phyloP scores from a whole-genome alignment of 805 yeast genomes.

The Pichia insulana region DNA sequence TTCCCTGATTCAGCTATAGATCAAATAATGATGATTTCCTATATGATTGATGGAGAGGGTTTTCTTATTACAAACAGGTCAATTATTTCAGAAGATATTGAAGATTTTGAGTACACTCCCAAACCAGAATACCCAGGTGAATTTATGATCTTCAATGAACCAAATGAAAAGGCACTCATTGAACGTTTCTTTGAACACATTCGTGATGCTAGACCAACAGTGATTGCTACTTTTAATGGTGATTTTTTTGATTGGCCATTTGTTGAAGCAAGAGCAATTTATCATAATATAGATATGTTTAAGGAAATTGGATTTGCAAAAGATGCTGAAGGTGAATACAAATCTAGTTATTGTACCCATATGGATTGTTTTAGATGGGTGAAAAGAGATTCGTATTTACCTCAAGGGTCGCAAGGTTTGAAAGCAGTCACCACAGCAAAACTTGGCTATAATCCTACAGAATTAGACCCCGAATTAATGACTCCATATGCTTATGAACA shows the following conservation, averaged over 20 bases:
- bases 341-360: constrained; percentile 85
- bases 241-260: constrained; percentile 99
- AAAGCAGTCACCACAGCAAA: constrained; percentile 96
- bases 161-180: constrained; percentile 68
- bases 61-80: constrained; percentile 89
- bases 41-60: constrained; percentile 98
- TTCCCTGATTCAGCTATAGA: constrained; percentile 90
- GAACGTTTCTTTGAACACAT: constrained; percentile 82
- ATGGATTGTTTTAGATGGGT: constrained; percentile 99
- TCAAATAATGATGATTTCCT: constrained; percentile 97
- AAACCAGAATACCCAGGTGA: constrained; percentile 90
- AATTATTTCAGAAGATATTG: constrained; percentile 88
- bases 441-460: constrained; percentile 92
- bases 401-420: constrained; percentile 97
- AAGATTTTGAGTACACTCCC: constrained; percentile 96
- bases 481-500: constrained; percentile 93
- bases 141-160: constrained; percentile 85
- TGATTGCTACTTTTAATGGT: constrained; percentile 97
- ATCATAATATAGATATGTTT: constrained; percentile 80
- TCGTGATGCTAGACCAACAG: constrained; percentile 82
- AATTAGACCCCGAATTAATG: constrained; percentile 95
- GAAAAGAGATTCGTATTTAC: constrained; percentile 91
- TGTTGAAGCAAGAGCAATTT: constrained; percentile 78
- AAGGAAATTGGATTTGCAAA: constrained; percentile 90
- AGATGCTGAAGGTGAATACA: constrained; percentile 86